Conservation (phyloP, 352 stramenopile species). For the Aphanomyces invadans region DNA sequence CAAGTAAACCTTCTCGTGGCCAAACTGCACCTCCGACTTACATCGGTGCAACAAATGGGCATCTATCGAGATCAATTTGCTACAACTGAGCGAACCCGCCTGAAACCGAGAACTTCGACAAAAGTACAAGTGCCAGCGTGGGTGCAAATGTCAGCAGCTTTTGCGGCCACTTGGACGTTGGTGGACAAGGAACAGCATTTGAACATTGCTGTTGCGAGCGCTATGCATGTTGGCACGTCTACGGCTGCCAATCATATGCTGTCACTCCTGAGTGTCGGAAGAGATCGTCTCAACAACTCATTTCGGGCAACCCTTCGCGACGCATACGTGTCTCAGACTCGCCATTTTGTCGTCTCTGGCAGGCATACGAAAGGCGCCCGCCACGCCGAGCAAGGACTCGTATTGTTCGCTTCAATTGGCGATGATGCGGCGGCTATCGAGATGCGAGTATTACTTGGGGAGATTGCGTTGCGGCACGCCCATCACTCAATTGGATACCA, state of each 20-base stretch:
- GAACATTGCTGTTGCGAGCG: slow-evolving; percentile 15
- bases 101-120: no score
- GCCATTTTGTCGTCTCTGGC: slow-evolving; percentile 10
- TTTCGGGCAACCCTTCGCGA: slow-evolving; percentile 17
- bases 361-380: slow-evolving; percentile 20
- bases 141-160: slow-evolving; percentile 1
- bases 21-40: slow-evolving; percentile 18
- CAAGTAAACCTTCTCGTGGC: slow-evolving; percentile 18
- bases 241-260: not conserved
- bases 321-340: slow-evolving; percentile 17
- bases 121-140: slow-evolving; percentile 9
- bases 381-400: slow-evolving; percentile 20
- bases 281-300: slow-evolving; percentile 5
- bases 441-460: slow-evolving; percentile 18
- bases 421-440: slow-evolving; percentile 5
- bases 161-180: not conserved
- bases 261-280: slow-evolving; percentile 5
- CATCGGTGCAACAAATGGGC: not conserved
- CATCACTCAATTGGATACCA: not conserved
- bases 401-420: slow-evolving; percentile 11
- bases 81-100: not conserved
- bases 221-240: slow-evolving; percentile 15
- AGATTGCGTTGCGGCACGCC: slow-evolving; percentile 10
- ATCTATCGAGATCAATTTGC: not conserved
- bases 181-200: slow-evolving; percentile 12